Base-by-base conservation (phyloP, 495 filamentous ascomycete species). In the Hypoxylon rickii region DNA sequence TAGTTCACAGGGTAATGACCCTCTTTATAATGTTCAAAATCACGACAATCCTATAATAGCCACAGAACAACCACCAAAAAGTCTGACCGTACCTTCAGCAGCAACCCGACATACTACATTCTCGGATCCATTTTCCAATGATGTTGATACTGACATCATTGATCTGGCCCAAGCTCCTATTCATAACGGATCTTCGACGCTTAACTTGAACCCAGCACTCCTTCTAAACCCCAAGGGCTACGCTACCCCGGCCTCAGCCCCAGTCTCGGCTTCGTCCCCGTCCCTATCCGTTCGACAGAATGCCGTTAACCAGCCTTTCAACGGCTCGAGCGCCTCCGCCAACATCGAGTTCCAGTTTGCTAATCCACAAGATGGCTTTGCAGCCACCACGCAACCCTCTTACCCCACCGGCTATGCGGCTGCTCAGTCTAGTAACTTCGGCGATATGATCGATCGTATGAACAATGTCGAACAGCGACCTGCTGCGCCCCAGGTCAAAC, bases 401-500 rank as follows among this genome's bases (percentile, higher is more conserved):
- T 38, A 42, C 42, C 13, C 32, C 24, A 52, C 52, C 37, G 57
- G 39, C 16, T 34, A 63, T 7, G 16, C 42, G 22, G 3, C 13
- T n/a, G 16, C 43, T 21, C 43, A 56, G 39, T 53, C 58, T 20
- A 66, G 59, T 51, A 77, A 76, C 24, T 76, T 80, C 52, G 68
- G 68, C 15, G 45, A 66, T 16, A 74, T 79, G 66, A 75, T 94
- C 51, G 89, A 93, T 65, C 76, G 81, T 22, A 71, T 92, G 61
- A 87, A 93, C 62, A 85, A 84, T 45, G 86, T 93, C 13, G 79
- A 85, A 48, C 73, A 84, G 11, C 86, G 91, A 2, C 72, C 72
- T 20, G 75, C 77, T 21, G 74, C 78, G 7, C 84, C 87, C 0
- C 75, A 80, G 47, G 48, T 65, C 10, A 94, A 92, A 68, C 84